These are phyloP conservation scores for Botrytis deweyae DNA, from an alignment of 2,329 filamentous ascomycete species.

Conservation along the genomic window DNA sequence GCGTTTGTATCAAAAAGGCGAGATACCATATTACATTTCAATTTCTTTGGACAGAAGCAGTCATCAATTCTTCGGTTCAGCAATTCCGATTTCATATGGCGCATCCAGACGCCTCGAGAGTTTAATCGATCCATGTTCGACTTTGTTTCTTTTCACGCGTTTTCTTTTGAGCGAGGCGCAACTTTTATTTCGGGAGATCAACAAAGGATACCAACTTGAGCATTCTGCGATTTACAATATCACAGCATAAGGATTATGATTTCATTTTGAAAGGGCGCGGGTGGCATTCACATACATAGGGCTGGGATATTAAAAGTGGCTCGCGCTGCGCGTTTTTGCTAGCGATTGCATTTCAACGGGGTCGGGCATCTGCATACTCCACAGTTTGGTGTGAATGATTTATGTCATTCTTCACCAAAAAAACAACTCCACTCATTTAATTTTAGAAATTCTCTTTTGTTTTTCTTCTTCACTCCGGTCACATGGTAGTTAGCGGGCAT, in stretches of 20 bases:
- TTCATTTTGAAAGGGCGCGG: conserved; percentile 24
- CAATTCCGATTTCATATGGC: conserved; percentile 26
- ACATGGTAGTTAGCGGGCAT: not conserved
- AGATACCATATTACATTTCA: conserved; percentile 9
- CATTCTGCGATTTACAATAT: conserved; percentile 16
- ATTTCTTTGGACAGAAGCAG: conserved; percentile 14
- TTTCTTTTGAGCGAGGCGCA: not conserved
- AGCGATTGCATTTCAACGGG: conserved; percentile 5
- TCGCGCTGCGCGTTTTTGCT: conserved; percentile 35
- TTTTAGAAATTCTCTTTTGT: conserved; percentile 4
- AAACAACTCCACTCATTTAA: conserved; percentile 7
- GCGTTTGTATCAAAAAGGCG: conserved; percentile 12
- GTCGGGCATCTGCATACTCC: not conserved
- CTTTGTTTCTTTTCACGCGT: conserved; percentile 4
- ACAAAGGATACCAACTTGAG: conserved; percentile 4
- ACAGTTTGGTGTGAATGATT: not conserved
- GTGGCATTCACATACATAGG: conserved; percentile 34
- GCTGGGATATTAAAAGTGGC: conserved; percentile 39
- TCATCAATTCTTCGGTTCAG: conserved; percentile 16
- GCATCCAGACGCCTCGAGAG: conserved; percentile 13
- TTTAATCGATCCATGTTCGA: conserved; percentile 2
- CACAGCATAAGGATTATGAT: conserved; percentile 22
- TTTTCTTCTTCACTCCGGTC: not conserved
- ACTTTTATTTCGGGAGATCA: conserved; percentile 7
- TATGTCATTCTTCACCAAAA: not conserved